Percentiles rank a stretch among this genome's conserved stretches.
These are phyloP conservation scores for Fusarium anguioides DNA, from an alignment of 2,329 filamentous ascomycete species.

Conservation along the genomic window DNA sequence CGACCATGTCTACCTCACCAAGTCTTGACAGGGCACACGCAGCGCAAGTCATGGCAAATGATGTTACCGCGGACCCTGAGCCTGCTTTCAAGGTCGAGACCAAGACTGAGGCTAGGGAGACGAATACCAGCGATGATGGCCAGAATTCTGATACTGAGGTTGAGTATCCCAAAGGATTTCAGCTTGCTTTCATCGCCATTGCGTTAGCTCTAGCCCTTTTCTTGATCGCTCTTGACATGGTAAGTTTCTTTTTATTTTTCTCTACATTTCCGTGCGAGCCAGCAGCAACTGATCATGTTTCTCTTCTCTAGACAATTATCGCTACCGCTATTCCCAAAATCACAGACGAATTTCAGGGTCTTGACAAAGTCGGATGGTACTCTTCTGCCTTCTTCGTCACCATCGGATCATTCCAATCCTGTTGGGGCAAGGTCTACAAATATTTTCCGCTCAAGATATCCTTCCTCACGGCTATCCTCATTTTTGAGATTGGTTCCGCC, in stretches of 20 bases:
- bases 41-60: background rate
- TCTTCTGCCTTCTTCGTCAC: slow-evolving; percentile 46
- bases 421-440: slow-evolving; percentile 46
- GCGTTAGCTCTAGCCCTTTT: slow-evolving; percentile 1
- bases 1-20: background rate
- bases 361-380: slow-evolving; percentile 57
- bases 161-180: slow-evolving; percentile 4
- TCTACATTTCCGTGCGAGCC: background rate
- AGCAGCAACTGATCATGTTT: background rate
- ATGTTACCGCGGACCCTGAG: background rate
- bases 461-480: slow-evolving; percentile 38
- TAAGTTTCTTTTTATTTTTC: background rate
- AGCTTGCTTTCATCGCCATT: slow-evolving; percentile 4
- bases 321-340: slow-evolving; percentile 6
- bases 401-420: slow-evolving; percentile 41
- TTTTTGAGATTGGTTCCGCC: slow-evolving; percentile 43
- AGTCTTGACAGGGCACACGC: background rate
- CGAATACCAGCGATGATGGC: background rate
- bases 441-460: slow-evolving; percentile 46
- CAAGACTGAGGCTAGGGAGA: slow-evolving; percentile 5
- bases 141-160: background rate
- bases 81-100: slow-evolving; percentile 6
- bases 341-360: slow-evolving; percentile 52
- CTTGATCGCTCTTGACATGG: slow-evolving; percentile 7
- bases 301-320: background rate